Evolutionary conservation across 345 rosid genomes (phyloP).

Genomic region (Gynandropsis gynandra): DNA sequence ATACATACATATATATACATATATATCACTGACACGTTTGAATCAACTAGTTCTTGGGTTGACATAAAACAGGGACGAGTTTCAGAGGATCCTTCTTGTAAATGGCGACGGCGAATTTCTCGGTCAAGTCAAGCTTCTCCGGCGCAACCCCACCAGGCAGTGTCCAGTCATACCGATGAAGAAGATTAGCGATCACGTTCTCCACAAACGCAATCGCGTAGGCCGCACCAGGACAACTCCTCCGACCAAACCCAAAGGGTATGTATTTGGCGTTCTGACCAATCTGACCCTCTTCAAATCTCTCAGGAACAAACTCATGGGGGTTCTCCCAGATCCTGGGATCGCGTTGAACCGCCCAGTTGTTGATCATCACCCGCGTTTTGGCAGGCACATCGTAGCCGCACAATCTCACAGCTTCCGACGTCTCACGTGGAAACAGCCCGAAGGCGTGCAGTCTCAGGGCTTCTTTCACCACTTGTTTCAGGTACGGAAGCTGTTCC

Average conservation of each 20-base stretch:
- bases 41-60: too few species aligned
- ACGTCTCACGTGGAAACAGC: background rate
- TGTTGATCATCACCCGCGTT: background rate
- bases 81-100: background rate
- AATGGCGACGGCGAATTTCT: background rate
- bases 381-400: conserved; percentile 6
- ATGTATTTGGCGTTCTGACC: background rate
- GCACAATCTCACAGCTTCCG: background rate
- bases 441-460: background rate
- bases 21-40: too few species aligned
- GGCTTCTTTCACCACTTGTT: background rate
- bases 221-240: background rate
- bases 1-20: too few species aligned
- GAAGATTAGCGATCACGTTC: background rate
- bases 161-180: background rate
- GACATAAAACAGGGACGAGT: background rate
- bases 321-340: background rate
- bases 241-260: background rate
- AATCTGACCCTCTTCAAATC: background rate
- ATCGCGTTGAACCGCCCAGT: background rate
- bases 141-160: background rate
- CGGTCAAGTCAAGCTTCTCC: background rate
- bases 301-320: background rate
- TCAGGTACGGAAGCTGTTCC: background rate
- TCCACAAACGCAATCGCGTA: background rate